These are phyloP conservation scores for Penicillium sp. DNA, from an alignment of 2,329 filamentous ascomycete genomes.

Conservation along the genomic window DNA sequence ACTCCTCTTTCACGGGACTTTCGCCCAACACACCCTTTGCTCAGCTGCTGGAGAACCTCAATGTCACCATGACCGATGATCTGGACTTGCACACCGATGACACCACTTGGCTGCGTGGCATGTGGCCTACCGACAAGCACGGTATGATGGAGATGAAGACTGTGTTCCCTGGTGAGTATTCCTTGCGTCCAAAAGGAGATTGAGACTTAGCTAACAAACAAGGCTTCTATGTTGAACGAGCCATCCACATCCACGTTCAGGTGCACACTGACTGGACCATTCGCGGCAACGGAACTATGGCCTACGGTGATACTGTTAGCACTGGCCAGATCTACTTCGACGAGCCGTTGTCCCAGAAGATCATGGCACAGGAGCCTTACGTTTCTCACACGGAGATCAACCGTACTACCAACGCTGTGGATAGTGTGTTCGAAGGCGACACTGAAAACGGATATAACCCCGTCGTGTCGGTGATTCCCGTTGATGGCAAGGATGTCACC, in stretches of 20 bases:
- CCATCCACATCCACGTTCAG: constrained; percentile 51
- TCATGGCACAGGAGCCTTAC: constrained; percentile 40
- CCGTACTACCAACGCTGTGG: constrained; percentile 34
- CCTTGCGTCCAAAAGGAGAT: constrained; percentile 41
- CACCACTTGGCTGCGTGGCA: constrained; percentile 48
- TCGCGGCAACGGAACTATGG: constrained; percentile 29
- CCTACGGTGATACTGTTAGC: constrained; percentile 27
- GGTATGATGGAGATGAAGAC: constrained; percentile 52
- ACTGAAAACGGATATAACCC: constrained; percentile 32
- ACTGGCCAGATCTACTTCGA: constrained; percentile 38
- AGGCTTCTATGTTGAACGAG: constrained; percentile 45
- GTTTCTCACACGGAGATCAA: constrained; percentile 36
- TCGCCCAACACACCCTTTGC: constrained; percentile 33
- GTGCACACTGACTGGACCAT: constrained; percentile 39
- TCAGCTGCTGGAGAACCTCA: constrained; percentile 30
- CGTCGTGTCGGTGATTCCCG: constrained; percentile 31
- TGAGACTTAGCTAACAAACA: constrained; percentile 38
- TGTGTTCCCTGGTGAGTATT: constrained; percentile 36
- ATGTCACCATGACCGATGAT: constrained; percentile 20
- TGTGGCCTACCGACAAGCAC: constrained; percentile 46
- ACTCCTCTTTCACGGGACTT: constrained; percentile 27
- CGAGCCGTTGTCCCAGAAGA: constrained; percentile 29
- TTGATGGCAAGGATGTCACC: constrained; percentile 35
- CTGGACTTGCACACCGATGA: constrained; percentile 26
- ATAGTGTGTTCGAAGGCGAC: constrained; percentile 11